These are phyloP conservation scores for Kodamaea kaohsiungensis DNA, from an alignment of 805 yeast genomes.

Conservation along the genomic window DNA sequence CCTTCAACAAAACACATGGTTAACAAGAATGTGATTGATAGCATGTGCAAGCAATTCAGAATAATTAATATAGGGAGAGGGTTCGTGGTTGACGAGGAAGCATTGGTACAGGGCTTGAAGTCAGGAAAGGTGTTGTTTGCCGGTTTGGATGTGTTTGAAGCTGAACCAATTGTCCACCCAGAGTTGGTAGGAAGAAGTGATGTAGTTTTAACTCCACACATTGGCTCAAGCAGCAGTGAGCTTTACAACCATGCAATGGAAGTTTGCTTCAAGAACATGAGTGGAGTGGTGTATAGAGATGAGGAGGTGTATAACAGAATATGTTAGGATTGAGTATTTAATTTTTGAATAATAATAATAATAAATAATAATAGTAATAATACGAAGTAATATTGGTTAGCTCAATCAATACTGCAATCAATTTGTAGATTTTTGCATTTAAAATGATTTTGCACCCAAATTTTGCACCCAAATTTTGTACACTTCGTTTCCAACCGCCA, in stretches of 20 bases:
- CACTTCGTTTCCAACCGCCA: background rate
- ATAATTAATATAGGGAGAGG: constrained; percentile 29
- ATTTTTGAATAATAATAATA: background rate
- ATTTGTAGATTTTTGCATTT: too few relatives aligned
- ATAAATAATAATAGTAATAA: too few relatives aligned
- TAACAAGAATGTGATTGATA: constrained; percentile 14
- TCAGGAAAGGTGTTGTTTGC: constrained; percentile 27
- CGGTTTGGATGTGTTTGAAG: constrained; percentile 28
- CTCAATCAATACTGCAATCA: too few relatives aligned
- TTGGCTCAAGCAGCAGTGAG: constrained; percentile 26
- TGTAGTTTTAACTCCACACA: constrained; percentile 27
- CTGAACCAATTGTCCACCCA: constrained; percentile 23
- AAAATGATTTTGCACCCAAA: too few relatives aligned
- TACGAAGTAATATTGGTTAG: too few relatives aligned
- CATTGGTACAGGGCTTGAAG: constrained; percentile 24
- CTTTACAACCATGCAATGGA: constrained; percentile 7
- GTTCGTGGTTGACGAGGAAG: constrained; percentile 25
- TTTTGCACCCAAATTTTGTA: background rate
- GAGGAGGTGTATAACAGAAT: background rate
- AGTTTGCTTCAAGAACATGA: constrained; percentile 18
- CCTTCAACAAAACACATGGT: constrained; percentile 22
- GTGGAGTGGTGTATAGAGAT: background rate
- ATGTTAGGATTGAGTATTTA: background rate
- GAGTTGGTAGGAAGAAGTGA: constrained; percentile 24
- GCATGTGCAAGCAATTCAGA: constrained; percentile 21